Percentiles rank a stretch among this genome's conserved stretches.
Evolutionary conservation across 164 flowering plant genomes (phyloP).

Genomic region (Vitis labrusca): DNA sequence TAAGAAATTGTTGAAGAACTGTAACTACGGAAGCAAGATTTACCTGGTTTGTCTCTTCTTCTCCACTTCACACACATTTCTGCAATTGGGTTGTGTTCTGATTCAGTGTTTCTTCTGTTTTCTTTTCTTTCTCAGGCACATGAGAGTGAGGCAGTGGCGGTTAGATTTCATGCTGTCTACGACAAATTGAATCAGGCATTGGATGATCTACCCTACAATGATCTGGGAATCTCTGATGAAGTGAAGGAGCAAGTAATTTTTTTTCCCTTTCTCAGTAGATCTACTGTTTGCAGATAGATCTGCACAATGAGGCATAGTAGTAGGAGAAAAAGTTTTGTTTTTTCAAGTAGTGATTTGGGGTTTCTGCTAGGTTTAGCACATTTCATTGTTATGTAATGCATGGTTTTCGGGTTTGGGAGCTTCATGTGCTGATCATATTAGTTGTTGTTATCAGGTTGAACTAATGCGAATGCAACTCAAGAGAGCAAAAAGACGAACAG

Average conservation of each 20-base stretch:
- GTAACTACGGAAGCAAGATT: slow-evolving; percentile 37
- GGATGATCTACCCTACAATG: slow-evolving; percentile 26
- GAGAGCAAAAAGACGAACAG: slow-evolving; percentile 28
- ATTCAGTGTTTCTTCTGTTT: neutral
- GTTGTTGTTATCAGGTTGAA: slow-evolving; percentile 23
- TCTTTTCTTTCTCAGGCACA: slow-evolving; percentile 10
- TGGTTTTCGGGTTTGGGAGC: no score
- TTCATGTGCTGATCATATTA: neutral
- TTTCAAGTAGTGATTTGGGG: no score
- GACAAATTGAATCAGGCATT: slow-evolving; percentile 26
- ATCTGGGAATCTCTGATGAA: slow-evolving; percentile 29
- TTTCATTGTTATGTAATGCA: no score
- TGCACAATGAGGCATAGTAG: neutral
- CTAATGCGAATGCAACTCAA: slow-evolving; percentile 32
- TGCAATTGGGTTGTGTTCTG: neutral
- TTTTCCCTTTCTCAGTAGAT: neutral
- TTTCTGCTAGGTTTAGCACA: no score
- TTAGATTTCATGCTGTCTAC: slow-evolving; percentile 27
- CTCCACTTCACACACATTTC: neutral
- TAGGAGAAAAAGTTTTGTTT: no score
- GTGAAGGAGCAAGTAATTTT: slow-evolving; percentile 29
- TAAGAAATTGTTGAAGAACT: slow-evolving; percentile 28
- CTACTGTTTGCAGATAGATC: neutral
- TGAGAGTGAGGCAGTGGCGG: slow-evolving; percentile 32
- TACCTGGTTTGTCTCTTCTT: slow-evolving; percentile 21